Evolutionary conservation across 1,284 basidiomycete species (phyloP), one percentile per base, ranked within the genome.

Genomic region (Caloboletus firmus): DNA sequence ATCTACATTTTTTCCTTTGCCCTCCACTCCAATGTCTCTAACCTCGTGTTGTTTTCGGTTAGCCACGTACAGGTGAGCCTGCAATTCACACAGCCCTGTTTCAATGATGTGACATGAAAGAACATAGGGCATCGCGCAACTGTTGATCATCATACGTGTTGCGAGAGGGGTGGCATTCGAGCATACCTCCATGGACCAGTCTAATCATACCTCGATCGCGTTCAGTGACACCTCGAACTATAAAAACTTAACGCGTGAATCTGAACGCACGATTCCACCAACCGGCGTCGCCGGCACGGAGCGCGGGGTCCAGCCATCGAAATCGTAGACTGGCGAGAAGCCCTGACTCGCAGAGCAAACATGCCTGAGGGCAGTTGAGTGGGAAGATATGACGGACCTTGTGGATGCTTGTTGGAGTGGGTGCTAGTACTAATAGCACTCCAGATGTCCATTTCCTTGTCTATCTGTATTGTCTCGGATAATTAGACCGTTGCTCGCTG

Each of bases 81-180:
- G 26, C 13, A 28, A n/a, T 36, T 15, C 26, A 17, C 3, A 36
- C 4, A 1, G 26, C 3, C 17, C 34, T 11, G 10, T 34, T 57
- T 13, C 26, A 5, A 24, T 37, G 20, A 31, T n/a, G 7, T 50
- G 31, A 58, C 43, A 7, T 4, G 5, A 8, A 9, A 15, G 6
- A 4, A 37, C 2, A 7, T 22, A 72, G 71, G 68, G 60, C 15
- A 63, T 71, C 45, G 59, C 61, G 1, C 64, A 65, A 47, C 44
- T 70, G 31, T 51, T 64, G 45, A 71, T 72, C 55, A 70, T 71
- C 51, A 57, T 65, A 22, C 65, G 66, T 6, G 61, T 73, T 15
- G 62, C 62, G 3, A 57, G 51, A 34, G 65, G 57, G 15, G 13
- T 9, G 11, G 56, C 53, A 12, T 45, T 61, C 10, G 28, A 32